These are phyloP conservation scores for Yamadazyma sp. DNA, from an alignment of 805 yeast genomes.

Conservation along the genomic window DNA sequence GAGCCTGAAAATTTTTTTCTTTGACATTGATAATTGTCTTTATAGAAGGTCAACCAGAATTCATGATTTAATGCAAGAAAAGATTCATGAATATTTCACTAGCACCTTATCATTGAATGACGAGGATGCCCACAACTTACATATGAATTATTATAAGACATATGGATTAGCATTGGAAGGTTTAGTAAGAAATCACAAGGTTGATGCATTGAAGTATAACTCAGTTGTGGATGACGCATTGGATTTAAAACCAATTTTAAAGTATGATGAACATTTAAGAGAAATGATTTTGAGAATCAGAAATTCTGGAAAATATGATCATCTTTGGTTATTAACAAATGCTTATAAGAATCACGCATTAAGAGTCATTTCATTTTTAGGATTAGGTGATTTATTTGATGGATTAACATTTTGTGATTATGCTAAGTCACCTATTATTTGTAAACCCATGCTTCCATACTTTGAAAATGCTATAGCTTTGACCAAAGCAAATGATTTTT, in stretches of 20 bases:
- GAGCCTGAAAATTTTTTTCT: constrained; percentile 53
- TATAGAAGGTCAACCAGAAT: constrained; percentile 72
- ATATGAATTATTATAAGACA: constrained; percentile 71
- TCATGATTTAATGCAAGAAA: constrained; percentile 83
- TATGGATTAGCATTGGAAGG: constrained; percentile 96
- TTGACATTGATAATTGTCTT: constrained; percentile 92
- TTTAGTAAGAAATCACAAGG: constrained; percentile 61
- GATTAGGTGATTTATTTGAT: constrained; percentile 89
- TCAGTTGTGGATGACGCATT: constrained; percentile 86
- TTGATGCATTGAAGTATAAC: constrained; percentile 88
- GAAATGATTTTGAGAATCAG: constrained; percentile 47
- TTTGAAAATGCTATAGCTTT: constrained; percentile 63
- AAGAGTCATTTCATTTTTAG: constrained; percentile 74
- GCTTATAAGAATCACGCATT: constrained; percentile 90
- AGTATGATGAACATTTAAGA: constrained; percentile 57
- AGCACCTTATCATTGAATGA: constrained; percentile 57
- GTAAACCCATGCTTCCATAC: constrained; percentile 82
- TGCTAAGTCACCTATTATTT: constrained; percentile 60
- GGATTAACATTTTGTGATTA: constrained; percentile 95
- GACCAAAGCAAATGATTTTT: constrained; percentile 37
- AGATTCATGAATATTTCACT: constrained; percentile 79
- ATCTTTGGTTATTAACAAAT: constrained; percentile 90
- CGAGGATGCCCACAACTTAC: constrained; percentile 71
- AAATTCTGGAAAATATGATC: constrained; percentile 49
- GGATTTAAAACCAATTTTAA: constrained; percentile 75